Evolutionary conservation across 805 yeast species (phyloP), one percentile per base, ranked within the genome.

Genomic region (Kregervanrija fluxuum): DNA sequence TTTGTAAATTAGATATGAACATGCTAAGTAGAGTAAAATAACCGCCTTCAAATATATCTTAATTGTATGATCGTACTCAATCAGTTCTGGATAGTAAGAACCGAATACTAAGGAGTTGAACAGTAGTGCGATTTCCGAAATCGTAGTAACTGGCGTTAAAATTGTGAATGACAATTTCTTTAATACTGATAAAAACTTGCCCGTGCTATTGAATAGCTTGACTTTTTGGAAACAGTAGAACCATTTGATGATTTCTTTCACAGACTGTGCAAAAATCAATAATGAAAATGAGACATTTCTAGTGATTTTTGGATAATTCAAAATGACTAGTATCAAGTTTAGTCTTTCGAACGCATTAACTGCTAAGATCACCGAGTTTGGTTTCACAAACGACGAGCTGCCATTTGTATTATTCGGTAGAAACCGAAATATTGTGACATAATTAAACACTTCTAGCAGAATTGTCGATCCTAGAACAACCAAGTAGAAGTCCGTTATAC

Each of bases 401-500:
- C 42, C 35, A 6, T 46, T 42, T 8, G 48, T 53, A 2, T 44
- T 47, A 5, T 54, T 45, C 5, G 41, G 38, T 2, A 46, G 22
- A 8, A 30, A 34, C 9, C 52, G 40, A 42, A 57, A 54, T 12
- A 59, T 48, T 3, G 49, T 28, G 4, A 51, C 2, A 37, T 54
- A 54, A 11, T 51, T 53, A 16, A 59, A 44, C 3, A 46, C 30
- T 34, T 62, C 66, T 3, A 54, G 22, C 6, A 47, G 13, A 2
- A 50, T 37, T 13, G 54, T 36, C 2, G 34, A 22, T 3, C 44
- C 31, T 30, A 54, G 52, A 4, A 56, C 50, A 6, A 45, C 12
- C 4, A 61, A 32, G 42, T 79, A 74, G 61, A 80, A 82, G 51
- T 77, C 84, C 38, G 85, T 85, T 11, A 83, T 77, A 0, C 87